Evolutionary conservation across 225 moss, liverwort and hornwort species (phyloP), one percentile per base, ranked within the genome.

Genomic region (Bryum argenteum): DNA sequence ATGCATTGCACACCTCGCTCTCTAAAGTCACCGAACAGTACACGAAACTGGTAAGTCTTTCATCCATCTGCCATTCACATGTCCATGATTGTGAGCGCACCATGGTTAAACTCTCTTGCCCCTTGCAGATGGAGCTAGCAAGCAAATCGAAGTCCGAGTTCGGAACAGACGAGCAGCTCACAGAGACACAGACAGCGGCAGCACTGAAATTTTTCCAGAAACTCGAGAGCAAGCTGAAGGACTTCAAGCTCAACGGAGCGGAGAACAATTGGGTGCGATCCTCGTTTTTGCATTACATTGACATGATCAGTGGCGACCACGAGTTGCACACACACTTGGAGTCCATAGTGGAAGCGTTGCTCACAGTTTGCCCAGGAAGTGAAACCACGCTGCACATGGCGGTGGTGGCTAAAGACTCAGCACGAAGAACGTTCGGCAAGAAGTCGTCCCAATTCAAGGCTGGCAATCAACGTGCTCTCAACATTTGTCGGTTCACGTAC

Each of bases 221-320:
- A 22, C 76, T 88, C 40, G 85, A 80, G 65, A 77, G 38, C 43
- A 80, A 82, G 64, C 26, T 88, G 40, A 82, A 79, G 65, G 82
- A 83, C 40, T 86, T 88, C 72, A 88, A 85, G 15, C 70, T 94
- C 21, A 87, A 82, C 56, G 28, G 64, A 1, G 40, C 67, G 0
- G 93, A 91, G 58, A 83, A 80, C 72, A 84, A 83, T 37, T 96
- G 95, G 95, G 76, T 96, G 61, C 89, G 86, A 67, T 86, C 86
- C 17, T 96, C 95, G 0, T 93, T 93, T 79, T 63, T 82, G 72
- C 89, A 89, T 52, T 84, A 80, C 67, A 83, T 90, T 12, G 90
- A 92, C 72, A 80, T 79, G 73, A 83, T 82, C 66, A 89, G 64
- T 55, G 79, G 84, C 64, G 88, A 93, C 61, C 83, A 85, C 42